Evolutionary conservation across 345 rosid genomes (phyloP).

Genomic region (Populus tremula): DNA sequence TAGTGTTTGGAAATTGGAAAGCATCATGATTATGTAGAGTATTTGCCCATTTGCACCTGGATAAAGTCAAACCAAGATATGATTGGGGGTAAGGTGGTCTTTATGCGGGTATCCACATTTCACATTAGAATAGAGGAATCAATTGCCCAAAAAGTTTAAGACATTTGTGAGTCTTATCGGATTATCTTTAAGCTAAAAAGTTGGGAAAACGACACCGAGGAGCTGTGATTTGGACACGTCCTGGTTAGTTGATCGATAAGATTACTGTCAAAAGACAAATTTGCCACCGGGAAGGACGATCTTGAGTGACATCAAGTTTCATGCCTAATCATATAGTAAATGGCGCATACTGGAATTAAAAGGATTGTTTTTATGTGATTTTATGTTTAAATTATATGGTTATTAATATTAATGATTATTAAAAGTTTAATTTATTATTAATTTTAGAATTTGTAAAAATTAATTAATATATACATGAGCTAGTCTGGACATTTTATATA

Average conservation of each 20-base stretch:
- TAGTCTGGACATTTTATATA: too few species aligned
- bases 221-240: slow-evolving; percentile 23
- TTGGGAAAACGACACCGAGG: slow-evolving; percentile 12
- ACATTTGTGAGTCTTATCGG: slow-evolving; percentile 10
- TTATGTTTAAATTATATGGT: too few species aligned
- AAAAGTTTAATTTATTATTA: too few species aligned
- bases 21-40: background rate
- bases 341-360: too few species aligned
- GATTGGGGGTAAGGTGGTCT: slow-evolving; percentile 2
- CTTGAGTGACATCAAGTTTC: background rate
- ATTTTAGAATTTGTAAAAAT: too few species aligned
- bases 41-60: background rate
- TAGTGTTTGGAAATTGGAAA: background rate
- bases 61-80: background rate
- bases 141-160: slow-evolving; percentile 12
- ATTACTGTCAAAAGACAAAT: slow-evolving; percentile 1
- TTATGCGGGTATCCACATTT: background rate
- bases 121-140: background rate
- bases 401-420: too few species aligned
- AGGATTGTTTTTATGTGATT: too few species aligned
- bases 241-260: background rate
- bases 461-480: too few species aligned
- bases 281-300: slow-evolving; percentile 3
- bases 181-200: background rate
- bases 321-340: too few species aligned